Percentiles rank a stretch among this genome's conserved stretches.
Evolutionary conservation across 2,329 filamentous ascomycete genomes (phyloP).

Genomic region (Cordyceps tenuipes): DNA sequence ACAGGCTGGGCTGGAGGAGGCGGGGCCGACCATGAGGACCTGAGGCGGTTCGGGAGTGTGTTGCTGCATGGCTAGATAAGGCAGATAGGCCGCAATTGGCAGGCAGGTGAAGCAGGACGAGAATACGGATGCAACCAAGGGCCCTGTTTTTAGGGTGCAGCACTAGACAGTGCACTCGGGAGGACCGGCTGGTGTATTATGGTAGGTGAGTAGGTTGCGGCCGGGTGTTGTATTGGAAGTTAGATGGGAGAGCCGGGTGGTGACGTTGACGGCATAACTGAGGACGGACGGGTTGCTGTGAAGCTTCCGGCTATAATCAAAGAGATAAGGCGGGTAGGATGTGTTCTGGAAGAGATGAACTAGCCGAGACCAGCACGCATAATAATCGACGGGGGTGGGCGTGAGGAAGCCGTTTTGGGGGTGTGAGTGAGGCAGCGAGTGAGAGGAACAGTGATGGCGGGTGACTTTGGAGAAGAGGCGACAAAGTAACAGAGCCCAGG

Average conservation of each 20-base stretch:
- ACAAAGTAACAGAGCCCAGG: background rate
- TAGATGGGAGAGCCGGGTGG: background rate
- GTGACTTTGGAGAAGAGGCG: background rate
- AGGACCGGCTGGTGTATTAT: background rate
- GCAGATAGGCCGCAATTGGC: background rate
- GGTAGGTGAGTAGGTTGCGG: background rate
- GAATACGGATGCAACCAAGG: constrained; percentile 5
- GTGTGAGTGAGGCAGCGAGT: background rate
- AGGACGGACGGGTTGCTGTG: background rate
- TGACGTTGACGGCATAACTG: background rate
- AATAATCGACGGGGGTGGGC: background rate
- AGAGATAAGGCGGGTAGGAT: background rate
- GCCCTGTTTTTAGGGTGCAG: constrained; percentile 5
- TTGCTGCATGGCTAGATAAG: constrained; percentile 2
- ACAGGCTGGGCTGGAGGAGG: background rate
- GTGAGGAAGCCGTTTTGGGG: background rate
- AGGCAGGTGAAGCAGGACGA: background rate
- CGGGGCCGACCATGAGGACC: constrained; percentile 7
- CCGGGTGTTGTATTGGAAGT: background rate
- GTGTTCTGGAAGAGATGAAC: background rate
- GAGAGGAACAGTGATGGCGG: background rate
- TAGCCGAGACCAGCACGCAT: constrained; percentile 10
- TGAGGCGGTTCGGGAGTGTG: background rate
- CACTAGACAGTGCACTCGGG: constrained; percentile 3
- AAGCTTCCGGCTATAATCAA: background rate